Conservation (phyloP, 2,329 filamentous ascomycete species). For the Stagonosporopsis cucurbitacearum region DNA sequence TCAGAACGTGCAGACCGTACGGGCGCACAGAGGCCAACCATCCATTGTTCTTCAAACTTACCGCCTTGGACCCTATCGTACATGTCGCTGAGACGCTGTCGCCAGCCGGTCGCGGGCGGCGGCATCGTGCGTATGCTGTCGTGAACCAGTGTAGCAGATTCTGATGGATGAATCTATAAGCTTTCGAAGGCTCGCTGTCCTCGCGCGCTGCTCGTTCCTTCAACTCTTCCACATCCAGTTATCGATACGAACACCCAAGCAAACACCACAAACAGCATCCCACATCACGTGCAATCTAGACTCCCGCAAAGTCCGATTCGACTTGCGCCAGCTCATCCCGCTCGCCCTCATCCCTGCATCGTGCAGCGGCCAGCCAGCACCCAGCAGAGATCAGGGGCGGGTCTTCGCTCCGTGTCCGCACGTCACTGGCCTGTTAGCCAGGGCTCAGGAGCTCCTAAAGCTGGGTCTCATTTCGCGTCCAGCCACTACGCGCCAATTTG, state of each 20-base stretch:
- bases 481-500: slow-evolving; percentile 35
- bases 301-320: slow-evolving; percentile 9
- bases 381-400: slow-evolving; percentile 26
- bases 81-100: slow-evolving; percentile 42
- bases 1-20: slow-evolving; percentile 23
- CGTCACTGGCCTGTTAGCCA: slow-evolving; percentile 39
- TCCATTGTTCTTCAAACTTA: slow-evolving; percentile 36
- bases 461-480: slow-evolving; percentile 38
- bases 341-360: slow-evolving; percentile 31
- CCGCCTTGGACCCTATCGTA: slow-evolving; percentile 46
- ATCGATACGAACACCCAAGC: slow-evolving; percentile 7
- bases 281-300: slow-evolving; percentile 23
- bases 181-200: not conserved
- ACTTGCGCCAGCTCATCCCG: slow-evolving; percentile 12
- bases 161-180: not conserved
- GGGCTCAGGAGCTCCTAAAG: slow-evolving; percentile 24
- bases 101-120: slow-evolving; percentile 43
- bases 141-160: not conserved
- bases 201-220: slow-evolving; percentile 12
- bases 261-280: slow-evolving; percentile 6
- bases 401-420: slow-evolving; percentile 31
- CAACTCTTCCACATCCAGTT: not conserved
- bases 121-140: slow-evolving; percentile 35
- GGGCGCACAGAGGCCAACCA: slow-evolving; percentile 40
- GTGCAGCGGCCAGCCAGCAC: slow-evolving; percentile 20